Evolutionary conservation across 2,329 filamentous ascomycete species (phyloP), one percentile per base, ranked within the genome.

Genomic region (Alternaria gansuensis): DNA sequence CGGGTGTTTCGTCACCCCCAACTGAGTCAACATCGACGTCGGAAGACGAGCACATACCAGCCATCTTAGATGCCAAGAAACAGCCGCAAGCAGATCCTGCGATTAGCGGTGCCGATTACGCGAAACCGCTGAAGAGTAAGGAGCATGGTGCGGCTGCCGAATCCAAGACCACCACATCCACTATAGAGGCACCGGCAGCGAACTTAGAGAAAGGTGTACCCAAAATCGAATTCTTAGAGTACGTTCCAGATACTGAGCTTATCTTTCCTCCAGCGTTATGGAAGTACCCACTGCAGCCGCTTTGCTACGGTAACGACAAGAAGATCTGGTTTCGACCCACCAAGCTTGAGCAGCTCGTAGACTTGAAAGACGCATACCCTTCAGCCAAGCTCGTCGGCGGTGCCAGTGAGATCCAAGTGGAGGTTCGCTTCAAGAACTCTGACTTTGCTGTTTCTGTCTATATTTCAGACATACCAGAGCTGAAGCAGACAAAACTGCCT

Each of bases 341-440:
- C 26, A 97, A 90, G 0, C 77, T 98, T 5, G 84, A 91, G 23
- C 93, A 98, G 73, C 82, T 98, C 9, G 82, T 97, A 13, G 88
- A 96, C 72, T 93, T 98, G 78, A 98, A 97, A 81, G 87, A 85
- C 67, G 87, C 87, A 0, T 89, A 92, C 63, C 94, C 94, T 0
- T 87, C 88, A n/a, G 92, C 93, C 5, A 98, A 98, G 78, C 87
- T 98, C 57, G 95, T 98, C 51, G 93, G 93, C 43, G 94, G 94
- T 60, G 96, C 93, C 72, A 96, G 92, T 11, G 94, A 98, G 78
- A 97, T 94, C 0, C 94, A 98, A 78, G 97, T 98, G 54, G 94
- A 98, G 77, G 90, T 96, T 78, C 96, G 96, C 75, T 98, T 98
- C 85, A 98, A 98, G 80, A 92, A 91, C 2, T 86, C 96, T 77